Evolutionary conservation across 306 rosid species (phyloP).

Genomic region (Begonia loranthoides): DNA sequence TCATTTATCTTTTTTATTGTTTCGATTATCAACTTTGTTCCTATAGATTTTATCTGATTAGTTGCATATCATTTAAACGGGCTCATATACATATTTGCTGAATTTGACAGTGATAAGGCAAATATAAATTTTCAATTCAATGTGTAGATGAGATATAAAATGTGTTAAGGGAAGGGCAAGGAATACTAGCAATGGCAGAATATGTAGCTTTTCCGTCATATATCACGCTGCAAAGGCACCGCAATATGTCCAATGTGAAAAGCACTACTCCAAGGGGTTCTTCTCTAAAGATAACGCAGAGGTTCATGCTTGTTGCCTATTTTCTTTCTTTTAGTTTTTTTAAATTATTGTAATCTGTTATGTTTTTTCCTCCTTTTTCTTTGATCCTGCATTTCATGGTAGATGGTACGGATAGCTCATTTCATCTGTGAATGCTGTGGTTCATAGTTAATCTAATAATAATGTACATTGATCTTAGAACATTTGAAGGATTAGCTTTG

Average conservation of each 20-base stretch:
- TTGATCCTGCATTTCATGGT: not conserved
- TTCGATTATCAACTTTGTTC: not conserved
- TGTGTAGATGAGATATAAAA: constrained; percentile 9
- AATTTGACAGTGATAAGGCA: constrained; percentile 1
- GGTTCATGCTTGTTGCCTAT: constrained; percentile 21
- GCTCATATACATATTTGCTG: no score
- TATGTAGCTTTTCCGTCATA: constrained; percentile 40
- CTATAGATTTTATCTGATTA: not conserved
- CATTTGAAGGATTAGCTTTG: not conserved
- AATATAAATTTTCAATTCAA: constrained; percentile 10
- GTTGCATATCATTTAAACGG: not conserved
- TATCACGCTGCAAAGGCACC: constrained; percentile 34
- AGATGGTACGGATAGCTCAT: not conserved
- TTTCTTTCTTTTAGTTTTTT: constrained; percentile 4
- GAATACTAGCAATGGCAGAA: constrained; percentile 42
- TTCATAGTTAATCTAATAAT: not conserved
- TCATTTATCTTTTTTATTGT: not conserved
- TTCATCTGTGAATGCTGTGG: not conserved
- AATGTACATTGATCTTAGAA: not conserved
- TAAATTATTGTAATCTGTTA: not conserved
- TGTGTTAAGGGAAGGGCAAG: constrained; percentile 32
- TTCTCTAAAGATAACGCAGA: constrained; percentile 16
- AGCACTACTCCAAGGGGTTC: constrained; percentile 12
- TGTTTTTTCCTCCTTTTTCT: constrained; percentile 1
- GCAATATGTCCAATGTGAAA: constrained; percentile 15